A percentile compares a stretch with the other conserved stretches of the same genome.
phyloP scores from a whole-genome alignment of 805 yeast genomes.

The Spathaspora passalidarum region DNA sequence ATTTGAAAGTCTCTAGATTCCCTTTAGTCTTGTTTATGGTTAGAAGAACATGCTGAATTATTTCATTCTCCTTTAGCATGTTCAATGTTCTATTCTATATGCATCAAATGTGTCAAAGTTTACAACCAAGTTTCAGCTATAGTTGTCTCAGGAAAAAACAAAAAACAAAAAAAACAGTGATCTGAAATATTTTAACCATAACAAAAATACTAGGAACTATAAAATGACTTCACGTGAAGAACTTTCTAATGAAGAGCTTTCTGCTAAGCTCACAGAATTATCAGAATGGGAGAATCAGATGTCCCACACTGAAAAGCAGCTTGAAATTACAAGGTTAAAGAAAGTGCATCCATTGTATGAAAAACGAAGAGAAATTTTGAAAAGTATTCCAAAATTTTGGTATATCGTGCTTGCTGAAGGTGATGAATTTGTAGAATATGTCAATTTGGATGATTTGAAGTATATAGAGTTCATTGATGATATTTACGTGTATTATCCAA shows the following conservation, averaged over 20 bases:
- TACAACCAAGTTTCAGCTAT: background rate
- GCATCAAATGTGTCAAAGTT: background rate
- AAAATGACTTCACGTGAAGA: background rate
- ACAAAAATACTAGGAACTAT: background rate
- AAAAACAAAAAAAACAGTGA: background rate
- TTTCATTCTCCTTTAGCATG: constrained; percentile 30
- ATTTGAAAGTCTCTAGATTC: constrained; percentile 20
- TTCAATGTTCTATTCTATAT: background rate
- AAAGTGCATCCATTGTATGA: constrained; percentile 57
- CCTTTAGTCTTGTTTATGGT: constrained; percentile 37
- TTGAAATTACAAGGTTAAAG: constrained; percentile 51
- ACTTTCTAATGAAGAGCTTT: constrained; percentile 3
- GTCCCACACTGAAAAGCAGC: constrained; percentile 58
- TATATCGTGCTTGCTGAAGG: constrained; percentile 79
- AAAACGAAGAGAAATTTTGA: constrained; percentile 51
- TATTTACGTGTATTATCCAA: constrained; percentile 53
- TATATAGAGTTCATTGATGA: constrained; percentile 66
- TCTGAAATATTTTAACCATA: background rate
- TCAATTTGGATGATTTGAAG: constrained; percentile 73
- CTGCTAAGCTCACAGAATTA: constrained; percentile 36
- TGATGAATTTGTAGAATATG: constrained; percentile 79
- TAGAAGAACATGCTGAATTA: constrained; percentile 33
- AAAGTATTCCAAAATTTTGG: constrained; percentile 77
- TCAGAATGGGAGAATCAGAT: constrained; percentile 58
- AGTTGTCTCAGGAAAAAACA: background rate